These are phyloP conservation scores for Torulaspora quercuum DNA, from an alignment of 805 yeast genomes.

Conservation along the genomic window DNA sequence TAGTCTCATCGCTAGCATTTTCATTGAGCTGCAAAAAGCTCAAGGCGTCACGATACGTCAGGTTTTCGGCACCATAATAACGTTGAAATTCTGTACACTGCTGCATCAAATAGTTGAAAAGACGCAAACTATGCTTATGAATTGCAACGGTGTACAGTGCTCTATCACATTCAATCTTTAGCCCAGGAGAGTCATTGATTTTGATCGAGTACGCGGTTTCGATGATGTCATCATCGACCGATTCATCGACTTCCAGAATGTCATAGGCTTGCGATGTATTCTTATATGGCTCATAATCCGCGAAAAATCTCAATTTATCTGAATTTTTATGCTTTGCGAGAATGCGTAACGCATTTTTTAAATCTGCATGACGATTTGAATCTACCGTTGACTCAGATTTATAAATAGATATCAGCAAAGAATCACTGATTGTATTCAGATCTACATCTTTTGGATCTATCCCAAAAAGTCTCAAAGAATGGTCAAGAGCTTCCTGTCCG, in stretches of 20 bases:
- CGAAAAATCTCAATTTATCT: constrained; percentile 33
- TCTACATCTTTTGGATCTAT: constrained; percentile 32
- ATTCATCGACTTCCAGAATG: constrained; percentile 47
- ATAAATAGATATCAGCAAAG: constrained; percentile 35
- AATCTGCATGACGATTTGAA: constrained; percentile 19
- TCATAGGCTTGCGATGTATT: constrained; percentile 50
- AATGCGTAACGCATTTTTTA: constrained; percentile 41
- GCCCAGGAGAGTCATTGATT: constrained; percentile 48
- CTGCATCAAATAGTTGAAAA: constrained; percentile 51
- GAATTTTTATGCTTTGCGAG: constrained; percentile 43
- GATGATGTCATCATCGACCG: constrained; percentile 66
- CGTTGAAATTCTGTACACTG: constrained; percentile 32
- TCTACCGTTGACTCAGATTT: constrained; percentile 26
- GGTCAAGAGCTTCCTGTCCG: constrained; percentile 47
- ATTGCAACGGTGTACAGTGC: constrained; percentile 63
- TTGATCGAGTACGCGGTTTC: constrained; percentile 71
- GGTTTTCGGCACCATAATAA: constrained; percentile 27
- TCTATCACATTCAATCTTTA: constrained; percentile 43
- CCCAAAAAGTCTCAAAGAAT: constrained; percentile 39
- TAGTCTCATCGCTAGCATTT: constrained; percentile 52
- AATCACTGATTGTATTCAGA: constrained; percentile 27
- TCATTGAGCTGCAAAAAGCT: constrained; percentile 47
- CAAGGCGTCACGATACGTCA: constrained; percentile 44
- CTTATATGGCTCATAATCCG: constrained; percentile 46
- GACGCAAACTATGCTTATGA: constrained; percentile 51